Conservation (phyloP, 495 filamentous ascomycete species). For the Penicillium parvum region DNA sequence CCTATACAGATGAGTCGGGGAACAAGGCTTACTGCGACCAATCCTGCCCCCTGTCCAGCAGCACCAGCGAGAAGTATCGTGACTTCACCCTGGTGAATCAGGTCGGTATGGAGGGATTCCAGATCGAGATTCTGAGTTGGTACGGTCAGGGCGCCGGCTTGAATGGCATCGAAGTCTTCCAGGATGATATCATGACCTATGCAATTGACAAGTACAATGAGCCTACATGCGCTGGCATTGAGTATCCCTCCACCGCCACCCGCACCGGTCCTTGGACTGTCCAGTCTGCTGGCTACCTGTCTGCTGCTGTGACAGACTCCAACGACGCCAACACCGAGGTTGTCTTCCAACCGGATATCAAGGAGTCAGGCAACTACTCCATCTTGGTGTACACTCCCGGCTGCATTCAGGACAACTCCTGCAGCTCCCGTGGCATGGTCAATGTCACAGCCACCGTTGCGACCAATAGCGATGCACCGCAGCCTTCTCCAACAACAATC, state of each 20-base stretch:
- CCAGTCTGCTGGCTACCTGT: slow-evolving; percentile 71
- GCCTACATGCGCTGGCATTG: slow-evolving; percentile 67
- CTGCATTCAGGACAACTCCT: slow-evolving; percentile 74
- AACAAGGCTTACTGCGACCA: slow-evolving; percentile 66
- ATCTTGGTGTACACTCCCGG: slow-evolving; percentile 89
- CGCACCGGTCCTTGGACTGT: slow-evolving; percentile 69
- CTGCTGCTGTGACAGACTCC: slow-evolving; percentile 55
- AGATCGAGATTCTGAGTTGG: slow-evolving; percentile 77
- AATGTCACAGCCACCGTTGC: slow-evolving; percentile 72
- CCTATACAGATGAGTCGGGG: slow-evolving; percentile 70
- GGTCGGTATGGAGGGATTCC: slow-evolving; percentile 85
- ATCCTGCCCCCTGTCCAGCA: slow-evolving; percentile 71
- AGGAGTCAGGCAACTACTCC: slow-evolving; percentile 83
- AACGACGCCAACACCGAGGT: slow-evolving; percentile 55
- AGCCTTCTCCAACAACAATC: slow-evolving; percentile 46
- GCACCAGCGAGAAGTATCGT: slow-evolving; percentile 61
- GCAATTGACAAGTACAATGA: slow-evolving; percentile 87
- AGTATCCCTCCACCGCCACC: slow-evolving; percentile 60
- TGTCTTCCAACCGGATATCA: slow-evolving; percentile 77
- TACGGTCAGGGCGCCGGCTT: slow-evolving; percentile 86
- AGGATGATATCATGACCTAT: slow-evolving; percentile 78
- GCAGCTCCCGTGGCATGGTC: slow-evolving; percentile 67
- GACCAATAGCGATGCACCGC: slow-evolving; percentile 36
- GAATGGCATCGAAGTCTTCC: slow-evolving; percentile 84
- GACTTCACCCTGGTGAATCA: slow-evolving; percentile 88